Base-by-base conservation (phyloP, 148 eudicot genomes). In the Chenopodium album region DNA sequence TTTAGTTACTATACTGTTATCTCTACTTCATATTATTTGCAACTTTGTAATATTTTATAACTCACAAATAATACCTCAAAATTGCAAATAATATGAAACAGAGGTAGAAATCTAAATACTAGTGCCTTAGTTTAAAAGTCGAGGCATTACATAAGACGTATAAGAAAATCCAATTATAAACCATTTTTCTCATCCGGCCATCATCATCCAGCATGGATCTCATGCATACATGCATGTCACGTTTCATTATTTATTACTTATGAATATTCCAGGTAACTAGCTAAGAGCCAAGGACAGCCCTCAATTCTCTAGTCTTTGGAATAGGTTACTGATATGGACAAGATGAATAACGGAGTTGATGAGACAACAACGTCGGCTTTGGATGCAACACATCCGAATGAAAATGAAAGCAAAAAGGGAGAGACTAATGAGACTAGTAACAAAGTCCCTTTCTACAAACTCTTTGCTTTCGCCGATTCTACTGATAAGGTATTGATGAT, bases 391-490 rank as follows among this genome's bases (percentile, higher is more conserved):
- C 79, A 64, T 23, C 16, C 66, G 46, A 73, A 8, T 62, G 48
- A 19, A 28, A 29, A 28, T 47, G 83, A 74, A 59, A 75, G 26
- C 19, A 71, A 68, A 20, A 67, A 75, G 83, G 78, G 79, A 73
- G 83, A 81, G 29, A 79, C 78, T 56, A 79, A 80, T 48, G 81
- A 20, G 1, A 65, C 71, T 6, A 76, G 52, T 9, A 76, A 84
- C 2, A 74, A 86, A 13, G 88, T 93, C 44, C 90, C 93, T 11
- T 90, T 93, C 75, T 85, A 83, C 79, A 91, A 88, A 88, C 88
- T 91, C 1, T 93, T 93, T 72, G 23, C 88, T 13, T 93, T 93
- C 75, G 90, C 93, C 3, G 94, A 93, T 86, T 84, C 91, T 4
- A 71, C 74, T 16, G 97, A 93, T 82, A 87, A 74, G 72, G 47